These are phyloP conservation scores for Calonectria crousiana DNA, from an alignment of 2,329 filamentous ascomycete genomes.

Conservation along the genomic window DNA sequence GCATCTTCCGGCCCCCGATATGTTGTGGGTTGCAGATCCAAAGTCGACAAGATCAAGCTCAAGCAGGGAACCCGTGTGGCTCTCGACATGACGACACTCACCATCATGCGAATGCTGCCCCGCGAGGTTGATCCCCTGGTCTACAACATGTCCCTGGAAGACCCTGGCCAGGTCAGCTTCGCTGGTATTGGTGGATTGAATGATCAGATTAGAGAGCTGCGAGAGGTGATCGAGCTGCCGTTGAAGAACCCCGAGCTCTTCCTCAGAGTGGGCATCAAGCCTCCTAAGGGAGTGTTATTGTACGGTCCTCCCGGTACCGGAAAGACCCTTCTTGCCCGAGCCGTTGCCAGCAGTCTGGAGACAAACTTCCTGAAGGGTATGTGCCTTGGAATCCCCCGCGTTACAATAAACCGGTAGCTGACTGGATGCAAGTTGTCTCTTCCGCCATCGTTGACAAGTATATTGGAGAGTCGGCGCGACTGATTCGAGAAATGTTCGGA, in stretches of 20 bases:
- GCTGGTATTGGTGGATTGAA: constrained; percentile 97
- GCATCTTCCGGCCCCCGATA: constrained; percentile 97
- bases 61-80: constrained; percentile 99
- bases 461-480: constrained; percentile 95
- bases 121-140: constrained; percentile 98
- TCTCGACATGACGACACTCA: constrained; percentile 98
- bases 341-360: constrained; percentile 94
- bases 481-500: constrained; percentile 99
- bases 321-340: constrained; percentile 93
- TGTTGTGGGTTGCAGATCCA: constrained; percentile 97
- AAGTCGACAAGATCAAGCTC: constrained; percentile 96
- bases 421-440: constrained; percentile 79
- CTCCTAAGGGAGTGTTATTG: constrained; percentile 94
- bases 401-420: constrained; percentile 22
- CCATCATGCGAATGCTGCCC: constrained; percentile 99
- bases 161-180: constrained; percentile 97
- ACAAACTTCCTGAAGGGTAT: constrained; percentile 98
- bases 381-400: constrained; percentile 39
- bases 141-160: constrained; percentile 99
- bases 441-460: constrained; percentile 99
- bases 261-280: constrained; percentile 96
- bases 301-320: constrained; percentile 98
- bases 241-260: constrained; percentile 99
- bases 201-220: constrained; percentile 96
- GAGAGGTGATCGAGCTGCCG: constrained; percentile 97